phyloP scores from a whole-genome alignment of 1,139 yeast species.

The Nematodospora anomalae region DNA sequence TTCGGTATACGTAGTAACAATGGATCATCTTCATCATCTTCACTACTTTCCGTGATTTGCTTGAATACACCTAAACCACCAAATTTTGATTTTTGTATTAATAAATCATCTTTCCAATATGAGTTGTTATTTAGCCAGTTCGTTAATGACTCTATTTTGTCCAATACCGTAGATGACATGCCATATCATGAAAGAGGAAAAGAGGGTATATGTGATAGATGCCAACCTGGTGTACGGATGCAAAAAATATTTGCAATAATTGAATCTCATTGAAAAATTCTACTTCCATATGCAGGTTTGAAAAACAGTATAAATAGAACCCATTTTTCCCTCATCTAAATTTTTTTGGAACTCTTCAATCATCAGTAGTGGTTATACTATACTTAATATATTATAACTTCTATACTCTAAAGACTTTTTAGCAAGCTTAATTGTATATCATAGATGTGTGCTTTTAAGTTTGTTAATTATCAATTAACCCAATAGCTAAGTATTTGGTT shows the following conservation, averaged over 20 bases:
- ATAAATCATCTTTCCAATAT: slow-evolving; percentile 51
- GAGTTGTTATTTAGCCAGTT: slow-evolving; percentile 52
- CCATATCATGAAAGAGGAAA: background rate
- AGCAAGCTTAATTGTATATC: slow-evolving; percentile 11
- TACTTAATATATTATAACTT: slow-evolving; percentile 56
- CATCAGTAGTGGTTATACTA: slow-evolving; percentile 78
- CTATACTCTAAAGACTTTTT: slow-evolving; percentile 49
- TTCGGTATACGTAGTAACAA: slow-evolving; percentile 52
- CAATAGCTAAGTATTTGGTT: slow-evolving; percentile 53
- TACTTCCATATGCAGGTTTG: slow-evolving; percentile 7
- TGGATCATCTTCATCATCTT: slow-evolving; percentile 26
- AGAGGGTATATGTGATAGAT: background rate
- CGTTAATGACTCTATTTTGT: slow-evolving; percentile 10
- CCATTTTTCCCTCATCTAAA: slow-evolving; percentile 7
- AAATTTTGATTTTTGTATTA: slow-evolving; percentile 45
- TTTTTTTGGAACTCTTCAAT: slow-evolving; percentile 18
- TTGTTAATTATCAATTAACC: slow-evolving; percentile 14
- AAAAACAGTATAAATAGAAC: slow-evolving; percentile 18
- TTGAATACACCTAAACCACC: slow-evolving; percentile 83
- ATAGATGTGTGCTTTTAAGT: slow-evolving; percentile 13
- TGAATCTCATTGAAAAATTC: background rate
- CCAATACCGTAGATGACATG: slow-evolving; percentile 17
- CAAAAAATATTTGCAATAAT: background rate
- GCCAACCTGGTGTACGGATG: slow-evolving; percentile 3
- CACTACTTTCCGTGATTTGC: slow-evolving; percentile 26